phyloP scores from a whole-genome alignment of 1,284 basidiomycete genomes.

The Sanghuangporus weigelae region DNA sequence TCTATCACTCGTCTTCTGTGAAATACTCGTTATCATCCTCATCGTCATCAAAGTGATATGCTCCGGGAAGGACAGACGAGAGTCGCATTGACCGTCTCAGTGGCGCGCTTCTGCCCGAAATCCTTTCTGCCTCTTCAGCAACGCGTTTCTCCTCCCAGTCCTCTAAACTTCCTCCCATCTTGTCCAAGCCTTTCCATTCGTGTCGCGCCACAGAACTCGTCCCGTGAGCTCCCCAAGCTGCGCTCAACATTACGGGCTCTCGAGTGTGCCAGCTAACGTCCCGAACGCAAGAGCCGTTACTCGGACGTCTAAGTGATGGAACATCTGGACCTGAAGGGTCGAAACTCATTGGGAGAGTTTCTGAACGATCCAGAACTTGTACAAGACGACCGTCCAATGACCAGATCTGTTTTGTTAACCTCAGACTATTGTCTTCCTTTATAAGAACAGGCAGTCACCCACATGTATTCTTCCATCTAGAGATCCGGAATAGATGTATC shows the following conservation, averaged over 20 bases:
- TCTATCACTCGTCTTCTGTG: not conserved
- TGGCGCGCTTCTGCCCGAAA: not conserved
- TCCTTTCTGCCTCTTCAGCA: conserved; percentile 24
- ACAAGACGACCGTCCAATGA: conserved; percentile 84
- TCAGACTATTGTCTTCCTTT: conserved; percentile 1
- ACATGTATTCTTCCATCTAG: conserved; percentile 82
- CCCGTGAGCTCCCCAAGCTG: conserved; percentile 70
- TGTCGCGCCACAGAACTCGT: conserved; percentile 79
- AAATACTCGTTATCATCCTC: not conserved
- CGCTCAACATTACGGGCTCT: conserved; percentile 89
- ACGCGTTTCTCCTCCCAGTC: conserved; percentile 65
- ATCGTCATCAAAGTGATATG: conserved; percentile 1
- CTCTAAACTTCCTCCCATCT: conserved; percentile 61
- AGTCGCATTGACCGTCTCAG: not conserved
- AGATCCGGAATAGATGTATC: conserved; percentile 93
- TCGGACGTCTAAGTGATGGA: conserved; percentile 20
- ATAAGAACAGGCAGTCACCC: conserved; percentile 24
- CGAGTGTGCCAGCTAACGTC: conserved; percentile 87
- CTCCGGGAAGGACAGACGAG: not conserved
- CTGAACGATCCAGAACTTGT: conserved; percentile 79
- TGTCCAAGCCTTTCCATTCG: conserved; percentile 89
- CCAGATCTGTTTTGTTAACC: conserved; percentile 71
- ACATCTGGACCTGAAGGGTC: conserved; percentile 59
- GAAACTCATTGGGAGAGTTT: conserved; percentile 65
- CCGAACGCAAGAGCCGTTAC: conserved; percentile 59